Evolutionary conservation across 2,329 filamentous ascomycete species (phyloP).

Genomic region (Pestalotiopsis fici): DNA sequence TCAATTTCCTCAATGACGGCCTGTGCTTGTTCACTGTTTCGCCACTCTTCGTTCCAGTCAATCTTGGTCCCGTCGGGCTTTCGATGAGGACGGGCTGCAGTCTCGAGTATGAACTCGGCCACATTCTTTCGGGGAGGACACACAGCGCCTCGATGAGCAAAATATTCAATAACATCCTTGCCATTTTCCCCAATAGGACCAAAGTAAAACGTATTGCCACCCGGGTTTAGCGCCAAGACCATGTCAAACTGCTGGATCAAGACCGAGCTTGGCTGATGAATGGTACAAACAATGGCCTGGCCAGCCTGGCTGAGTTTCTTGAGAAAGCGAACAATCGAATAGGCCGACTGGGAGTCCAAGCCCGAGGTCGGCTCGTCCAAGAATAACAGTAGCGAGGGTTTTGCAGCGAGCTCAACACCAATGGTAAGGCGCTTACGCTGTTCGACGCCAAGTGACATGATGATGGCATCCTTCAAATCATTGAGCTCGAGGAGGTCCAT

Average conservation of each 20-base stretch:
- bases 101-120: constrained; percentile 57
- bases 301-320: constrained; percentile 61
- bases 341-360: constrained; percentile 58
- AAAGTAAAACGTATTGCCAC: constrained; percentile 55
- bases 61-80: constrained; percentile 40
- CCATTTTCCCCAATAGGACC: constrained; percentile 54
- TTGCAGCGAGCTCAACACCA: constrained; percentile 56
- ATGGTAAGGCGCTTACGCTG: constrained; percentile 59
- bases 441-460: constrained; percentile 61
- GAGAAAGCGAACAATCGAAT: constrained; percentile 63
- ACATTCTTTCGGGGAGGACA: constrained; percentile 52
- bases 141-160: constrained; percentile 45
- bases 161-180: constrained; percentile 49
- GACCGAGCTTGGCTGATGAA: constrained; percentile 57
- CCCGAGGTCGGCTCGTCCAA: constrained; percentile 63
- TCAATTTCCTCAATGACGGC: constrained; percentile 66
- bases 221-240: constrained; percentile 52
- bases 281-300: constrained; percentile 69
- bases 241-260: constrained; percentile 60
- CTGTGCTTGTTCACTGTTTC: constrained; percentile 50
- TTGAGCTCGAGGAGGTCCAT: constrained; percentile 70
- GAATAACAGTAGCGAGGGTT: constrained; percentile 63
- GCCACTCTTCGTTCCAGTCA: constrained; percentile 65
- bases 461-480: constrained; percentile 63
- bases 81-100: constrained; percentile 53